phyloP scores from a whole-genome alignment of 192 early-diverging fungal genomes.

The Endogone sp. region DNA sequence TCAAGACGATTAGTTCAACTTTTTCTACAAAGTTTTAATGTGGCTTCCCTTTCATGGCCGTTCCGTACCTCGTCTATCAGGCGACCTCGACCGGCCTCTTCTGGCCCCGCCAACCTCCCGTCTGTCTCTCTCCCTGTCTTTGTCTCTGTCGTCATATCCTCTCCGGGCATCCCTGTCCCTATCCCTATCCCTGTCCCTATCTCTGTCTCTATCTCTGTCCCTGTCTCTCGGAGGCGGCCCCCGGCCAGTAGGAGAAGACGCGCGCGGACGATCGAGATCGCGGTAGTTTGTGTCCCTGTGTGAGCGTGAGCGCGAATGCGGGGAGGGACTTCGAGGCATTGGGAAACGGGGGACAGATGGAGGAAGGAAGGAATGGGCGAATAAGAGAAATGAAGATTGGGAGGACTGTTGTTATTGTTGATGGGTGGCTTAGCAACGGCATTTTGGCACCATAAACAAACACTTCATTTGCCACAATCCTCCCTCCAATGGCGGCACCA shows the following conservation, averaged over 20 bases:
- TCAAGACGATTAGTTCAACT: no score
- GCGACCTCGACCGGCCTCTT: slow-evolving; percentile 4
- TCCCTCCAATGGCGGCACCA: no score
- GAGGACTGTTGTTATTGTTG: not conserved
- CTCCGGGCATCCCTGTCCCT: slow-evolving; percentile 3
- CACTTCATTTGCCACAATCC: no score
- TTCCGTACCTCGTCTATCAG: not conserved
- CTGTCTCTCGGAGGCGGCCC: slow-evolving; percentile 4
- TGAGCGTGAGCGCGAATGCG: not conserved
- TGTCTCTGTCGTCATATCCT: no score
- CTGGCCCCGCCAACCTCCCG: not conserved
- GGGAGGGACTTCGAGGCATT: slow-evolving; percentile 17
- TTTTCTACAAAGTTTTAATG: no score
- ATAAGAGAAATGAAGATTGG: not conserved
- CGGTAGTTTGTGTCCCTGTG: slow-evolving; percentile 12
- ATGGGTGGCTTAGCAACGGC: not conserved
- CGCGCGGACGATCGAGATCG: not conserved
- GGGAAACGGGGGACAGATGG: not conserved
- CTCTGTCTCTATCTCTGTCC: slow-evolving; percentile 2
- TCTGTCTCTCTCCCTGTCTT: not conserved
- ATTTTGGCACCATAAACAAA: not conserved
- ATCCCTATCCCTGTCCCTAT: slow-evolving; percentile 5
- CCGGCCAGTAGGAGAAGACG: slow-evolving; percentile 1
- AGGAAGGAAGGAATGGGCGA: slow-evolving; percentile 1
- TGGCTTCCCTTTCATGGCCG: no score